These are phyloP conservation scores for Chalciporus sp. DNA, from an alignment of 1,284 basidiomycete species.

Conservation along the genomic window DNA sequence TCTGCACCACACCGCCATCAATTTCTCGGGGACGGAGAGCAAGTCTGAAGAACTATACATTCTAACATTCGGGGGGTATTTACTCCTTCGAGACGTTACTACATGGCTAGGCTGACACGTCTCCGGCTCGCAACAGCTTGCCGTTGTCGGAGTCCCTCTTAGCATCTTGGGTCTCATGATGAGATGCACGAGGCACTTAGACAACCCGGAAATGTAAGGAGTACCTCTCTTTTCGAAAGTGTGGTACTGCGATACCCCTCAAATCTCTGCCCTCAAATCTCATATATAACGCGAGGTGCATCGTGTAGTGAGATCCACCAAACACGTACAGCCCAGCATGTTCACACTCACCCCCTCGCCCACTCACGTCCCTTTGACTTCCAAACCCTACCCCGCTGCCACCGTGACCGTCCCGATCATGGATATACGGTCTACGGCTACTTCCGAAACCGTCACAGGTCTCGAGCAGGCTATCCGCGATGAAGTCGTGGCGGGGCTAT, in stretches of 20 bases:
- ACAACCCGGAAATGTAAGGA: too few relatives aligned
- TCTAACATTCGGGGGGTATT: too few relatives aligned
- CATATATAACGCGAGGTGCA: neutral
- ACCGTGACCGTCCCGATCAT: neutral
- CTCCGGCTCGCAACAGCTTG: neutral
- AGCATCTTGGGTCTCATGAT: too few relatives aligned
- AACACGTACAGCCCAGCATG: neutral
- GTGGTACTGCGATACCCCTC: too few relatives aligned
- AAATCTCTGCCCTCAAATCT: neutral
- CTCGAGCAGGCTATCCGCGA: neutral
- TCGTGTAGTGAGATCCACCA: neutral
- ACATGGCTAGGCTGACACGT: too few relatives aligned
- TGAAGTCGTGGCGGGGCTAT: conserved; percentile 39
- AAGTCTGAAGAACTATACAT: too few relatives aligned
- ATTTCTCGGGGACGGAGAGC: too few relatives aligned
- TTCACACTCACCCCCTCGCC: neutral
- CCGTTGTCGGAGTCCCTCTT: too few relatives aligned
- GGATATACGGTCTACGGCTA: neutral
- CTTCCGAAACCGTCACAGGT: neutral
- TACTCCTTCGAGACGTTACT: too few relatives aligned
- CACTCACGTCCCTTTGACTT: neutral
- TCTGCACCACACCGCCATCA: too few relatives aligned
- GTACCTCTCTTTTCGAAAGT: too few relatives aligned
- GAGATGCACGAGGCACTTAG: too few relatives aligned
- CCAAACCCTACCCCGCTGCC: neutral